These are phyloP conservation scores for Phytomonas francai DNA, from an alignment of 208 protist species.

Conservation along the genomic window DNA sequence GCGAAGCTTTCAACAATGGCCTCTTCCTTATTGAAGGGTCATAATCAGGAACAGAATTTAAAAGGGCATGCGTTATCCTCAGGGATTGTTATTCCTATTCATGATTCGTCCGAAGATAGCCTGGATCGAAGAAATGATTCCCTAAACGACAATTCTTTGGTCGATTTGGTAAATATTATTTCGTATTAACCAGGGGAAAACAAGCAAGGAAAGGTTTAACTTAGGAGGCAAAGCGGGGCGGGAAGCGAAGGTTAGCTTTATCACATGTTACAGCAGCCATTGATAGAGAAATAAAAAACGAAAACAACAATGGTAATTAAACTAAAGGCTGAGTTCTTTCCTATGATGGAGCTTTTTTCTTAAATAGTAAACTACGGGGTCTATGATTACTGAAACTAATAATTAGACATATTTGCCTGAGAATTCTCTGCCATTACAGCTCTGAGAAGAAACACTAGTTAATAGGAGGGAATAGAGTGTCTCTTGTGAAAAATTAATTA, in stretches of 20 bases:
- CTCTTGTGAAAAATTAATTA: background rate
- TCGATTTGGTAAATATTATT: background rate
- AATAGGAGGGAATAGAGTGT: background rate
- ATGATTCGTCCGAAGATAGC: background rate
- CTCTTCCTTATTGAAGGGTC: no score
- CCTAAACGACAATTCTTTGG: background rate
- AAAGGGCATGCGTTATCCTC: background rate
- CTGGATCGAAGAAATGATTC: background rate
- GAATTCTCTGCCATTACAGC: background rate
- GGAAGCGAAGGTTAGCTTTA: no score
- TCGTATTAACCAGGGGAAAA: background rate
- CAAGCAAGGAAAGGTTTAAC: background rate
- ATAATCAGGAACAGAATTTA: background rate
- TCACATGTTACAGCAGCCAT: no score
- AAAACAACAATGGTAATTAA: background rate
- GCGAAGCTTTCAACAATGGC: no score
- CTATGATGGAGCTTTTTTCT: background rate
- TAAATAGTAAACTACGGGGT: no score
- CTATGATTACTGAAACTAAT: no score
- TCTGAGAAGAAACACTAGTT: background rate
- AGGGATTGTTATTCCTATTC: background rate
- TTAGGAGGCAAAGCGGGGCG: no score
- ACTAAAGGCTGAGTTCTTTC: background rate
- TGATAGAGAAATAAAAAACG: background rate
- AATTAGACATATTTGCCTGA: no score